Evolutionary conservation across 2,329 filamentous ascomycete genomes (phyloP).

Genomic region (Scedosporium boydii): DNA sequence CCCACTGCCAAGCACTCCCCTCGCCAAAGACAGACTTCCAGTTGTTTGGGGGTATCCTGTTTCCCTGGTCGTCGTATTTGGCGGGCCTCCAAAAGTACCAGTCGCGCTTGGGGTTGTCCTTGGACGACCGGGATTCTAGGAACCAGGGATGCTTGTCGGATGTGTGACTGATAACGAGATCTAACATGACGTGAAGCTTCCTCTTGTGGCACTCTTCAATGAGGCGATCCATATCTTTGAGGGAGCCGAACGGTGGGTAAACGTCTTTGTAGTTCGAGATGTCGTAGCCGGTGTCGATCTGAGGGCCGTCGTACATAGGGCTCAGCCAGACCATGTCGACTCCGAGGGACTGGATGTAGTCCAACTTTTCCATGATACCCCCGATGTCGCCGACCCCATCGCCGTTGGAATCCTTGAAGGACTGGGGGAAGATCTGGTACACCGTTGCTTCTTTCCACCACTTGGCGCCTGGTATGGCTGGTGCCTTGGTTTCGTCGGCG

Average conservation of each 20-base stretch:
- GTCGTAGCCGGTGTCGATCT: constrained; percentile 64
- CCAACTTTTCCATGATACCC: constrained; percentile 46
- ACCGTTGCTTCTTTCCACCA: constrained; percentile 55
- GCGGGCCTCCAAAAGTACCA: constrained; percentile 59
- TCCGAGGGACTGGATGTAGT: constrained; percentile 45
- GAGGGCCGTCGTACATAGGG: constrained; percentile 41
- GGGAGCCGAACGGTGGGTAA: constrained; percentile 55
- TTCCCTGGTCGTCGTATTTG: constrained; percentile 45
- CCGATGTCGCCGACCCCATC: constrained; percentile 46
- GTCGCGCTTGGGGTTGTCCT: constrained; percentile 43
- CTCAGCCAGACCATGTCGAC: constrained; percentile 49
- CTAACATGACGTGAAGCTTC: constrained; percentile 61
- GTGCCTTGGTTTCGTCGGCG: not conserved
- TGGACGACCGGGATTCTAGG: constrained; percentile 49
- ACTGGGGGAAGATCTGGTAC: constrained; percentile 53
- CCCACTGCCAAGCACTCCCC: constrained; percentile 39
- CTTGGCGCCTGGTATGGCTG: not conserved
- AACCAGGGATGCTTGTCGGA: constrained; percentile 58
- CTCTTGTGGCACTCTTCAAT: constrained; percentile 50
- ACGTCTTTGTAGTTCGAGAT: constrained; percentile 60
- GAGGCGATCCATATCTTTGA: constrained; percentile 56
- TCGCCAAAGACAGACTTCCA: constrained; percentile 23
- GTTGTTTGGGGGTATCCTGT: constrained; percentile 52
- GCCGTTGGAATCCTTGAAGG: constrained; percentile 48
- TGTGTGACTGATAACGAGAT: constrained; percentile 68